Base-by-base conservation (phyloP, 2,329 filamentous ascomycete genomes). In the Talaromyces sp. region DNA sequence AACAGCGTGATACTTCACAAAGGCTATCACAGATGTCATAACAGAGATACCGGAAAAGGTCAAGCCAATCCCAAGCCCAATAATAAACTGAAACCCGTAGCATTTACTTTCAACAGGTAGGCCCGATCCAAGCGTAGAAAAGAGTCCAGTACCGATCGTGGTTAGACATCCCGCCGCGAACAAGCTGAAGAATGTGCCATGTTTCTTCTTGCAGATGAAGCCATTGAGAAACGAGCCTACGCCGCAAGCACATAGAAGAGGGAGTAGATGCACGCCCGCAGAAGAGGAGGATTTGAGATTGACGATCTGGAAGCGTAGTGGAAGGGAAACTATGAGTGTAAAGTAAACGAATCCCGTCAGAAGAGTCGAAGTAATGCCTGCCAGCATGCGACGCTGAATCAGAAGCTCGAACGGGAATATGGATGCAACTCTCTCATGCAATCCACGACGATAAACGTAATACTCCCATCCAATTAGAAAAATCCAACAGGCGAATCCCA, bases 341-440 rank as follows among this genome's bases (percentile, higher is more conserved):
- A 50, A 61, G 43, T 41, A 61, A 4, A 24, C 47, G 8, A 61
- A 48, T 16, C 59, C 59, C 14, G 45, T 52, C 31, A 61, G 19
- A 13, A 61, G 8, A 24, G 59, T 61, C 16, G 59, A 61, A 11
- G 52, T 37, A 13, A 61, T 61, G 14, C 59, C 59, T 10, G 59
- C 59, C 22, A 50, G 24, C 45, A 61, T 61, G 11, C 39, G 59
- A 7, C 45, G 59, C n/a, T 61, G 59, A 3, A 61, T n/a, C 7
- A 61, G 43, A 16, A 61, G 59, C 11, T 61, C 59, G 33, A 61
- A 61, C n/a, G 59, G 59, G 19, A 61, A 50, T 31, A 61, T 61
- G 19, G 59, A 61, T 11, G 59, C 59, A 14, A 61, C 31, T n/a
- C 48, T 35, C 13, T 54, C 43, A 35, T 14, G 10, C 24, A 31